Base-by-base conservation (phyloP, 495 filamentous ascomycete genomes). In the Aspergillus homomorphus region DNA sequence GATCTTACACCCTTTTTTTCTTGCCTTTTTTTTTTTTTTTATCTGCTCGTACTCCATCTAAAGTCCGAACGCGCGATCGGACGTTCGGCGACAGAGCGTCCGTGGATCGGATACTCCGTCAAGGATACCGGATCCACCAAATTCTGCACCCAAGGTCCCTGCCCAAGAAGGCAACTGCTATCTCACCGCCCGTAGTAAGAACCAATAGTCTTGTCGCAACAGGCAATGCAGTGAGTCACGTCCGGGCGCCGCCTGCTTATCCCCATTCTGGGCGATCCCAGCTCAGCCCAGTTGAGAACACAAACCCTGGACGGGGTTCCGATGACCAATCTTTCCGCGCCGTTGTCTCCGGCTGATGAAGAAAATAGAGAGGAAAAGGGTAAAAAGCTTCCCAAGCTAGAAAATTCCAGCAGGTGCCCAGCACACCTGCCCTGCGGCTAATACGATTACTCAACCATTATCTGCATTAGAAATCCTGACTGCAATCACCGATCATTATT, bases 301-400 rank as follows among this genome's bases (percentile, higher is more conserved):
- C 23, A 44, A 54, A 22, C 21, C 41, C 22, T 21, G 43, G 28
- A 20, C 45, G 43, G 16, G 28, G 18, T 21, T 49, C 56, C 52
- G 60, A 59, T 62, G 60, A 62, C 60, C 60, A 62, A 62, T 62
- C 60, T 56, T 58, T 62, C 60, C 60, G 60, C 46, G 9, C 41
- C 45, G 45, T 51, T 58, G 30, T 38, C 45, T 52, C 53, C 54
- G 51, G 33, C 14, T 48, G 53, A 38, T 48, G 53, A 38, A 14
- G 22, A 22, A 22, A 21, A 22, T 15, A 16, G 20, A 16, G 3
- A 22, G 46, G 15, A 12, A 38, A 14, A 38, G 15, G 15, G n/a
- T n/a, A 38, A 38, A 38, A 38, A 14, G 33, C 4, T 2, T 38
- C 33, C 33, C 33, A 38, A 38, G 33, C 23, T 51, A 51, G 48